phyloP scores from a whole-genome alignment of 352 stramenopile species.

The Halophytophthora polymorphica region DNA sequence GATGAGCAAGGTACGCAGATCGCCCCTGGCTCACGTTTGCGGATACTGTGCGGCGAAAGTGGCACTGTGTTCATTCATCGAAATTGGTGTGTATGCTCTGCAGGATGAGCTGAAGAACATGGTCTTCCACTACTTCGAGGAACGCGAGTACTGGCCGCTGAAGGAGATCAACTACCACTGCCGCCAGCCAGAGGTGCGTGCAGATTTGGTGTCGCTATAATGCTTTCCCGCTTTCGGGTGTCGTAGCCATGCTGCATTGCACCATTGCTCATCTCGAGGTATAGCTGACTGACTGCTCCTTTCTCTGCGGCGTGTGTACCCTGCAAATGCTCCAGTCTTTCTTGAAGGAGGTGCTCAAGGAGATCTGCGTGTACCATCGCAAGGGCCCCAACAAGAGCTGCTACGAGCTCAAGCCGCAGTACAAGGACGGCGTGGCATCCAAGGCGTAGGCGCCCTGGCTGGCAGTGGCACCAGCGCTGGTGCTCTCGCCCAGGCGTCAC shows the following conservation, averaged over 20 bases:
- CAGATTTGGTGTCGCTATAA: background rate
- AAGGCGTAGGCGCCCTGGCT: slow-evolving; percentile 22
- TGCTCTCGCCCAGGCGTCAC: background rate
- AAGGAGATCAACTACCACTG: slow-evolving; percentile 89
- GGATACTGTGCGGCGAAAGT: no score
- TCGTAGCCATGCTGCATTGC: background rate
- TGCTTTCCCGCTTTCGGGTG: background rate
- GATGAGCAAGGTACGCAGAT: slow-evolving; percentile 82
- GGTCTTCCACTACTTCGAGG: slow-evolving; percentile 86
- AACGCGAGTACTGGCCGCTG: slow-evolving; percentile 83
- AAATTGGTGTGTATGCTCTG: slow-evolving; percentile 1
- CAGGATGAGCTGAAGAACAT: slow-evolving; percentile 87
- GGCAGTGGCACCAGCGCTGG: background rate
- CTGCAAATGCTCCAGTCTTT: slow-evolving; percentile 48
- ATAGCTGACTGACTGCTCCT: background rate
- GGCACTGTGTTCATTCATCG: background rate
- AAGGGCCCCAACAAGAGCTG: slow-evolving; percentile 89
- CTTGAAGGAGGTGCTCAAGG: slow-evolving; percentile 86
- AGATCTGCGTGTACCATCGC: slow-evolving; percentile 88
- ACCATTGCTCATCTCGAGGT: background rate
- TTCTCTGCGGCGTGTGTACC: background rate
- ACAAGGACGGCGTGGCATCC: slow-evolving; percentile 67
- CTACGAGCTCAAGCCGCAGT: slow-evolving; percentile 88
- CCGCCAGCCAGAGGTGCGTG: slow-evolving; percentile 76
- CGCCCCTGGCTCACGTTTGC: no score